These are phyloP conservation scores for Paspalum vaginatum DNA, from an alignment of 176 grass and related monocot species.

Conservation along the genomic window DNA sequence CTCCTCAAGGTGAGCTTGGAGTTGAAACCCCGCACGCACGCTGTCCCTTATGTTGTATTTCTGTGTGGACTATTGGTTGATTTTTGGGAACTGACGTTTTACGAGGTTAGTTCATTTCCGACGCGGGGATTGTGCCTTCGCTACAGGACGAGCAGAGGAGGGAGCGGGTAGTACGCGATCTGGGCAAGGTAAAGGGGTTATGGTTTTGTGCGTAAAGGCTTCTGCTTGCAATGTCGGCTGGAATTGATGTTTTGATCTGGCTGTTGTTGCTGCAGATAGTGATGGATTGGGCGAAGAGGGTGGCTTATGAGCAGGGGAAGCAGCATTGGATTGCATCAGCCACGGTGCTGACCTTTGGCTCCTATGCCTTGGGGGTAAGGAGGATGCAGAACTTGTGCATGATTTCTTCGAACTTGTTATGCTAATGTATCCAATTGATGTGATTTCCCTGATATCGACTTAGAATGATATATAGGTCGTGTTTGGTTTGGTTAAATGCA, in stretches of 20 bases:
- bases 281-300: constrained; percentile 63
- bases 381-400: constrained; percentile 29
- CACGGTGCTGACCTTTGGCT: constrained; percentile 71
- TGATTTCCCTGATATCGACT: constrained; percentile 26
- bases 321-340: constrained; percentile 45
- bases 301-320: constrained; percentile 47
- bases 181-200: constrained; percentile 55
- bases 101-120: constrained; percentile 52
- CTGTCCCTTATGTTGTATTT: neutral
- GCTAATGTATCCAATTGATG: constrained; percentile 16
- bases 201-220: constrained; percentile 22
- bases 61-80: constrained; percentile 28
- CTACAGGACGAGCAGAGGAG: constrained; percentile 57
- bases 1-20: constrained; percentile 61
- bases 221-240: constrained; percentile 24
- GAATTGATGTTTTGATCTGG: constrained; percentile 20
- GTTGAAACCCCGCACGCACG: too few species aligned
- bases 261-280: constrained; percentile 59
- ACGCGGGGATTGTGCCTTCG: constrained; percentile 51
- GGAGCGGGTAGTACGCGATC: constrained; percentile 50
- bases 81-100: constrained; percentile 35
- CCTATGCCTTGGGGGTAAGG: constrained; percentile 80
- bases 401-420: constrained; percentile 18
- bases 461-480: constrained; percentile 9
- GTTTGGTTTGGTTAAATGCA: too few species aligned